Base-by-base conservation (phyloP, 129 eudicot genomes). In the Flaveria robusta region DNA sequence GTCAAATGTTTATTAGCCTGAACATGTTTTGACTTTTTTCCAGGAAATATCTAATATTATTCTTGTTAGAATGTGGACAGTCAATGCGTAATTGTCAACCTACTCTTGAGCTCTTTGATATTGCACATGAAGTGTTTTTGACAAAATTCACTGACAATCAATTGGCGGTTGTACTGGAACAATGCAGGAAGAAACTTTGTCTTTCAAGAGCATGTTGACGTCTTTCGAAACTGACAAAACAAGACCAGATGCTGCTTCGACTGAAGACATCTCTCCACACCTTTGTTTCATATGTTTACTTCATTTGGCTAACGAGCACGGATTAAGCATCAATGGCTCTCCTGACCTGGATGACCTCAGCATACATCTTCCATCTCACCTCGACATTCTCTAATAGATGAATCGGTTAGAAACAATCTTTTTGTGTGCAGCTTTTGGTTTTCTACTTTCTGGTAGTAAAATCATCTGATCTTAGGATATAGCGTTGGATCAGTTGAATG, bases 291-390 rank as follows among this genome's bases (percentile, higher is more conserved):
- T 90, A 67, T 91, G 94, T 76, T 18, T 91, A 60, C 47, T 91
- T 67, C 97, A 91, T 81, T 76, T 88, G 62, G 97, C 97, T 4
- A 91, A 91, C 16, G 97, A 91, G 77, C 93, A 88, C 11, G 94
- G 91, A 18, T 70, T 91, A 81, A 66, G 66, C 59, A 88, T 91
- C 37, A 68, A 77, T 24, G 93, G 94, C 51, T 72, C 75, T 70
- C 70, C 85, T 18, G 56, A 50, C 76, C 51, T 86, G 86, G 91
- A 88, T 75, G 97, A 91, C 72, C 81, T 91, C 23, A 88, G 66
- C 29, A 82, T 91, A 60, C 81, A 68, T 51, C 76, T 90, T 31
- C 83, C 87, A 46, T 59, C 58, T 41, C 34, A 47, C 18, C 54
- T 62, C 2, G 49, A 67, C 74, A 52, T 10, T 19, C 54, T 52